Evolutionary conservation across 2,329 filamentous ascomycete species (phyloP), one percentile per base, ranked within the genome.

Genomic region (Hortaea werneckii): DNA sequence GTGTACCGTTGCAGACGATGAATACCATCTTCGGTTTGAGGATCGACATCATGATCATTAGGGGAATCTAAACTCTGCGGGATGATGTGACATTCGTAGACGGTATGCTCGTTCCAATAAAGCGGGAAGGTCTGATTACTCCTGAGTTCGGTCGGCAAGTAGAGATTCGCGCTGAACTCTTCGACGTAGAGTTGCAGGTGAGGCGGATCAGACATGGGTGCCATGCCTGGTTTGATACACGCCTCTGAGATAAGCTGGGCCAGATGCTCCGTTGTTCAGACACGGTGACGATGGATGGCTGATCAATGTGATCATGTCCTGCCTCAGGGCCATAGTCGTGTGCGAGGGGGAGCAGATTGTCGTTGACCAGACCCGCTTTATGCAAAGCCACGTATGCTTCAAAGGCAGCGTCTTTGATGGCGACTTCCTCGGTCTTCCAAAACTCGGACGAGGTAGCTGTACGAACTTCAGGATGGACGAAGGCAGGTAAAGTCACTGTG

Each of bases 371-470:
- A 0, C 83, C 83, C 27, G 77, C 82, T 6, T 76, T 55, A 58
- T 90, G 80, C 0, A 96, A 70, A 5, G 71, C 72, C 20, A 77
- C 66, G 58, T 89, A 95, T 1, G 88, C 85, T 57, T 86, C 78
- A 50, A 94, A 92, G 0, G 87, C 84, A 1, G 83, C 87, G 63
- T 95, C 90, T 58, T 84, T 87, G 54, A 73, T 80, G 0, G 88
- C 87, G 54, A 79, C 80, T 47, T 73, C 77, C 57, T 92, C 82
- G 0, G 80, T 85, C 8, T 54, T 64, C 88, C 88, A 95, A n/a
- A 62, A 51, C 32, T 60, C 51, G 28, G 63, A 61, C 43, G 82
- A 78, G 20, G 65, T 56, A 0, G 76, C 71, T 35, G 64, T 67
- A 11, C 84, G 77, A 7, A 87, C 63, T 9, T 73, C 62, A 4